Base-by-base conservation (phyloP, 345 rosid species). In the Syzygium aqueum region DNA sequence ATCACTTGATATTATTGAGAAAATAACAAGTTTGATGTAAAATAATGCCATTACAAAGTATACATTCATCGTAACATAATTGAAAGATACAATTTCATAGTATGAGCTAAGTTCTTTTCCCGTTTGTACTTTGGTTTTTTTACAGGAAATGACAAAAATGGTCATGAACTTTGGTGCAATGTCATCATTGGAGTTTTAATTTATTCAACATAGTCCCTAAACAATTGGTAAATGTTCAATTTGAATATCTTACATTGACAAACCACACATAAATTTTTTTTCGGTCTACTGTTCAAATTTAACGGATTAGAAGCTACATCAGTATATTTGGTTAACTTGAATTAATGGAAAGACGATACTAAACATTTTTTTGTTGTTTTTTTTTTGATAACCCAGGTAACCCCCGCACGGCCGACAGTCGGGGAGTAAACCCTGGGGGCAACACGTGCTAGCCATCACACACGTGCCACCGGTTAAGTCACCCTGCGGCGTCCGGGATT, bases 161-260 rank as follows among this genome's bases (percentile, higher is more conserved):
- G 21, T 10, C 2, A 17, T 33, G 3, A 33, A 67, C 33, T 17
- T 33, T 67, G 19, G 1, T 67, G 1, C 7, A 67, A 33, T 19
- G 3, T 33, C 1, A 19, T 17, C 8, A 6, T 0, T 67, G 10
- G 4, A 67, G 3, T 67, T 67, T 4, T 33, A 17, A 67, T 67
- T 16, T 67, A 2, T 8, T 67, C 6, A 30, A 67, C 16, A 9
- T 67, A 0, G 1, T 8, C 6, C 0, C 5, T 0, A 1, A 67
- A 67, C 0, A 30, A 17, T 30, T 67, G 11, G 0, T 67, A 30
- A 33, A 30, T 30, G 10, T 67, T 17, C 13, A 2, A 17, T 67
- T 56, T 67, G 1, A 67, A 37, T 33, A 17, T 30, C 46, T 33
- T 67, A 17, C 1, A 9, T 1, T 1, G 23, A 16, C 28, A 65